Conservation (phyloP, 352 stramenopile genomes). For the Saprolegnia parasitica region DNA sequence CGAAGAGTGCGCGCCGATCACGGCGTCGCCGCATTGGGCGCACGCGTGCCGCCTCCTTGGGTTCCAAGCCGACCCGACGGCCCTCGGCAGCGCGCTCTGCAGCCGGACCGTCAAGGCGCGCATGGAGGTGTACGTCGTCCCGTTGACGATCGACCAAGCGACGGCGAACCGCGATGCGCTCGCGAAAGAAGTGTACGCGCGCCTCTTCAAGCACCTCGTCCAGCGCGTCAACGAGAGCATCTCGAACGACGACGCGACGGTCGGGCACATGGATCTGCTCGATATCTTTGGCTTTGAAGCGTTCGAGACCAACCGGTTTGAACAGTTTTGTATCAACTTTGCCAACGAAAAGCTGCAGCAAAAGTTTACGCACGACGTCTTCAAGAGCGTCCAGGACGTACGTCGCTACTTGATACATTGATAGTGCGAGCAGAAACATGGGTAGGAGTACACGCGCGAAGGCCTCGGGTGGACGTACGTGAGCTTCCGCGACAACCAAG, state of each 20-base stretch:
- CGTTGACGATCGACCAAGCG: constrained; percentile 62
- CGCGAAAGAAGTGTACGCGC: constrained; percentile 92
- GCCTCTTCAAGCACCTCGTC: constrained; percentile 93
- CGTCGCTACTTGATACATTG: not conserved
- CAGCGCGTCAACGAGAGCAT: constrained; percentile 78
- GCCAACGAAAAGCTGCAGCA: constrained; percentile 94
- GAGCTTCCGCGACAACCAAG: constrained; percentile 86
- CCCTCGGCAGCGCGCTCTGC: constrained; percentile 64
- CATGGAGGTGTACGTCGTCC: constrained; percentile 79
- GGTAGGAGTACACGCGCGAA: constrained; percentile 61
- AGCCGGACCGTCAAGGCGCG: constrained; percentile 76
- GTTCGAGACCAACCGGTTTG: constrained; percentile 91
- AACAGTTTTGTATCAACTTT: constrained; percentile 96
- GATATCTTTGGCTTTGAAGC: constrained; percentile 98
- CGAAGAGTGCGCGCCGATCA: constrained; percentile 48
- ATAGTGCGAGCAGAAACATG: not conserved
- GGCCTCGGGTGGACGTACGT: constrained; percentile 74
- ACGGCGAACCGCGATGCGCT: constrained; percentile 91
- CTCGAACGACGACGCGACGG: constrained; percentile 40
- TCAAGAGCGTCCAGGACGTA: constrained; percentile 77
- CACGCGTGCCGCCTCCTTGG: constrained; percentile 41
- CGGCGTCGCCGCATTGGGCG: constrained; percentile 36
- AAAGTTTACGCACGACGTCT: constrained; percentile 84
- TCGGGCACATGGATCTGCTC: constrained; percentile 89
- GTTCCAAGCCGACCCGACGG: constrained; percentile 46